Base-by-base conservation (phyloP, 2,329 filamentous ascomycete species). In the Ophiosphaerella herpotricha region DNA sequence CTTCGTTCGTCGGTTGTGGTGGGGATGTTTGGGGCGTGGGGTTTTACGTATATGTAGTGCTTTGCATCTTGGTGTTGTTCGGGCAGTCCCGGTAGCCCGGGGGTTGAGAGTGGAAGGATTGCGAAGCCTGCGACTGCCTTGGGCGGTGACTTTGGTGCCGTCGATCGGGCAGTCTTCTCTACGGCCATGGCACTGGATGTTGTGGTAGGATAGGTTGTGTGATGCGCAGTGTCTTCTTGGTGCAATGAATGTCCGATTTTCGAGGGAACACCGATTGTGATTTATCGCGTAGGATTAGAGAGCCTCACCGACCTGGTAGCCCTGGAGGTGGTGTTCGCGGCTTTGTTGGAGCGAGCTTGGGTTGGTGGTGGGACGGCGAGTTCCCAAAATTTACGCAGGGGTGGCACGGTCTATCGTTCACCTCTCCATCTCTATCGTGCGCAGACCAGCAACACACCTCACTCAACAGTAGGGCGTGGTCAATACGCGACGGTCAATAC, bases 21-120 rank as follows among this genome's bases (percentile, higher is more conserved):
- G 21, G 68, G 57, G 16, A 61, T 82, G 75, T 88, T 90, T 53
- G 93, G 91, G 39, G 86, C 82, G 74, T 97, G 92, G 47, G 85
- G 85, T 58, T 90, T 90, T 47, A 97, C 76, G 76, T 96, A 96
- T 64, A 97, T 79, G 74, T 92, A 90, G 76, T 97, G 94, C 42
- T 84, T 84, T 50, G 85, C 81, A 18, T 54, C 46, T 13, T 49
- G 37, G 57, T 55, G 37, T 81, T 74, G 36, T 80, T 74, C 21
- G 74, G 13, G 84, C 69, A 4, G 87, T 84, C 40, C 58, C 2
- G 64, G 42, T 0, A 63, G 52, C 5, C 53, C 18, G 5, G 64
- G 55, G 7, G 93, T 81, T 13, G 81, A 80, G 14, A 96, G 76
- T 0, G 88, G 85, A 1, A 96, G 81, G 47, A 88, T 76, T 12